phyloP scores from a whole-genome alignment of 345 rosid species.

The Populus simonii region DNA sequence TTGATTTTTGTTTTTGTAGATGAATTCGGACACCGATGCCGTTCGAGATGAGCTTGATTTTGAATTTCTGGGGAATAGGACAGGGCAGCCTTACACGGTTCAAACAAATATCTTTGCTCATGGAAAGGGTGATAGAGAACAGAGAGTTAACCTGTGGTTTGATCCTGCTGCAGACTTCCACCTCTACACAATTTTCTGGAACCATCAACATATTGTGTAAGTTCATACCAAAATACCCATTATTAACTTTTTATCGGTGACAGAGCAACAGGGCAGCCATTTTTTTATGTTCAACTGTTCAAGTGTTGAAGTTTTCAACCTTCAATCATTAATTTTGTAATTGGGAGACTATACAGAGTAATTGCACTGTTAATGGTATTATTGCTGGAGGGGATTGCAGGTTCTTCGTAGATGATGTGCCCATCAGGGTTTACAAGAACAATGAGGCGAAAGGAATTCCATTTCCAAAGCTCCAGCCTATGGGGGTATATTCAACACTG shows the following conservation, averaged over 20 bases:
- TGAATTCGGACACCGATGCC: constrained; percentile 71
- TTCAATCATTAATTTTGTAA: not conserved
- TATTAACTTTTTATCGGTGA: not conserved
- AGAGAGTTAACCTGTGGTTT: constrained; percentile 91
- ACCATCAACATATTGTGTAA: constrained; percentile 75
- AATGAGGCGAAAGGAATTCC: constrained; percentile 59
- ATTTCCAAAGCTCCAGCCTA: constrained; percentile 71
- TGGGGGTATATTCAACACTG: constrained; percentile 84
- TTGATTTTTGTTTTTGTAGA: constrained; percentile 25
- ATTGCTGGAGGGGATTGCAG: constrained; percentile 29
- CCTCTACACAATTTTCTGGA: constrained; percentile 66
- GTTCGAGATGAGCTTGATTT: constrained; percentile 85
- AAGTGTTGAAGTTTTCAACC: not conserved
- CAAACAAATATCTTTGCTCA: constrained; percentile 86
- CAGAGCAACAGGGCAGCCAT: not conserved
- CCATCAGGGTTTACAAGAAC: constrained; percentile 89
- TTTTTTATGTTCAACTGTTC: not conserved
- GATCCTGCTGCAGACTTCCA: constrained; percentile 80
- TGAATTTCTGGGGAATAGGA: constrained; percentile 85
- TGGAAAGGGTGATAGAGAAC: constrained; percentile 90
- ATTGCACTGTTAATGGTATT: not conserved
- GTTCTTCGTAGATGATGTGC: constrained; percentile 71
- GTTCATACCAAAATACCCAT: not conserved
- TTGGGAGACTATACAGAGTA: not conserved
- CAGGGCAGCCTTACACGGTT: constrained; percentile 88